Conservation (phyloP, 129 eudicot genomes). For the Ambrosia trifida region DNA sequence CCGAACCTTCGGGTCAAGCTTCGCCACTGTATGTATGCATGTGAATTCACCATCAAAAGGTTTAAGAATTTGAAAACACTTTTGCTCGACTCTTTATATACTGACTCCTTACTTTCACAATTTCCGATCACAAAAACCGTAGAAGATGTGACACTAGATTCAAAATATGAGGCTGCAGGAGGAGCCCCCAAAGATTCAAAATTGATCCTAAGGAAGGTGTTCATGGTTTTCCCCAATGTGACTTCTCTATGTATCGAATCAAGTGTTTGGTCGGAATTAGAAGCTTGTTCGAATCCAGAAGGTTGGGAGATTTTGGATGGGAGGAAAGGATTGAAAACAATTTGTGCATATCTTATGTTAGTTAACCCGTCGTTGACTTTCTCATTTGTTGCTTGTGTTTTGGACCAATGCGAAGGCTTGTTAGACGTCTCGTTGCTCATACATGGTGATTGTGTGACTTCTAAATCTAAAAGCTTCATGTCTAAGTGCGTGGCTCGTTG, state of each 20-base stretch:
- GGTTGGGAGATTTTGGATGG: constrained; percentile 33
- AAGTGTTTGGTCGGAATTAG: constrained; percentile 51
- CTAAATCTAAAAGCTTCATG: too few relatives aligned
- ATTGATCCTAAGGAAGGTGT: constrained; percentile 39
- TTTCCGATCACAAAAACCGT: constrained; percentile 37
- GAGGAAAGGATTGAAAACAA: too few relatives aligned
- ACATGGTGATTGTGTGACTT: too few relatives aligned
- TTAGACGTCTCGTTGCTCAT: too few relatives aligned
- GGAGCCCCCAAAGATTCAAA: constrained; percentile 18
- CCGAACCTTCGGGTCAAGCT: too few relatives aligned
- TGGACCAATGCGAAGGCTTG: too few relatives aligned
- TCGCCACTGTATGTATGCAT: too few relatives aligned
- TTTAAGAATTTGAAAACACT: constrained; percentile 43
- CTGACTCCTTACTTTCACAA: constrained; percentile 29
- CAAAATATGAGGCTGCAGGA: constrained; percentile 5
- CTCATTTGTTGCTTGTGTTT: too few relatives aligned
- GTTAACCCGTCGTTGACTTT: too few relatives aligned
- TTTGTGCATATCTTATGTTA: too few relatives aligned
- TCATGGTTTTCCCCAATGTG: constrained; percentile 37
- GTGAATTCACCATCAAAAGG: constrained; percentile 30
- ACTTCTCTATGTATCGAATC: constrained; percentile 31
- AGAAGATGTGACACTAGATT: constrained; percentile 33
- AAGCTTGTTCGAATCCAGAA: constrained; percentile 24
- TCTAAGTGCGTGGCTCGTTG: too few relatives aligned
- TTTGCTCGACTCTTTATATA: constrained; percentile 29